A percentile compares a stretch with the other conserved stretches of the same genome.
Conservation (phyloP, 2,329 filamentous ascomycete species). For the Neofusicoccum umdonicola region DNA sequence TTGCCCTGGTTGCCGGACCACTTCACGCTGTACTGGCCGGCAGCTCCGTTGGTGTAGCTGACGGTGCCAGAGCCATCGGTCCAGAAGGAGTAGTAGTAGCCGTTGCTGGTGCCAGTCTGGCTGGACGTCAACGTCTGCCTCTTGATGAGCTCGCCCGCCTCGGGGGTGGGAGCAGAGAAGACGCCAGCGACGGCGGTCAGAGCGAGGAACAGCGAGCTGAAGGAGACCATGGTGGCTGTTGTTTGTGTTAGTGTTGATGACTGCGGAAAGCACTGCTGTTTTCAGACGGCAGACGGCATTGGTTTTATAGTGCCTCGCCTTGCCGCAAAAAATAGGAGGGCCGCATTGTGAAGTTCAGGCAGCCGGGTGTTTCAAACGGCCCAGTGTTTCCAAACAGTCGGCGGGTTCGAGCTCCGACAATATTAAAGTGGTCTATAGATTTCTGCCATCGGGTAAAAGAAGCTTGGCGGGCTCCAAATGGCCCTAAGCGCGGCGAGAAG, state of each 20-base stretch:
- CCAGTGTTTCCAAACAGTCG: slow-evolving; percentile 7
- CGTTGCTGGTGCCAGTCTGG: slow-evolving; percentile 53
- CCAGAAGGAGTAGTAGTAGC: slow-evolving; percentile 63
- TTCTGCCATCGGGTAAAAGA: slow-evolving; percentile 3
- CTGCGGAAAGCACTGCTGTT: not conserved
- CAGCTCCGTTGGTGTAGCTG: slow-evolving; percentile 55
- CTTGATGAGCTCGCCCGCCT: slow-evolving; percentile 26
- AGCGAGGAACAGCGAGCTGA: slow-evolving; percentile 41
- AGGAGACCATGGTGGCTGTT: slow-evolving; percentile 37
- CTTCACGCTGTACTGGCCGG: slow-evolving; percentile 50
- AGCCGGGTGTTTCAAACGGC: not conserved
- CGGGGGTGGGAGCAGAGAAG: slow-evolving; percentile 36
- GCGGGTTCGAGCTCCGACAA: not conserved
- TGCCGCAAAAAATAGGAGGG: not conserved
- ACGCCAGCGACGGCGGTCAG: slow-evolving; percentile 33
- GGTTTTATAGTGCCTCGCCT: not conserved
- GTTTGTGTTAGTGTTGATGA: not conserved
- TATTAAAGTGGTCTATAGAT: not conserved
- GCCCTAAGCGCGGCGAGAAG: not conserved
- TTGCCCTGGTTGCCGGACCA: slow-evolving; percentile 53
- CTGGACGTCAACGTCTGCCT: slow-evolving; percentile 44
- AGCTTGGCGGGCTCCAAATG: slow-evolving; percentile 1
- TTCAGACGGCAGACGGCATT: not conserved
- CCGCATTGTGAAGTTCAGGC: not conserved
- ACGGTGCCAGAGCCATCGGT: slow-evolving; percentile 53